A percentile compares a stretch with the other conserved stretches of the same genome.
These are phyloP conservation scores for Aegle marmelos DNA, from an alignment of 345 rosid genomes.

Conservation along the genomic window DNA sequence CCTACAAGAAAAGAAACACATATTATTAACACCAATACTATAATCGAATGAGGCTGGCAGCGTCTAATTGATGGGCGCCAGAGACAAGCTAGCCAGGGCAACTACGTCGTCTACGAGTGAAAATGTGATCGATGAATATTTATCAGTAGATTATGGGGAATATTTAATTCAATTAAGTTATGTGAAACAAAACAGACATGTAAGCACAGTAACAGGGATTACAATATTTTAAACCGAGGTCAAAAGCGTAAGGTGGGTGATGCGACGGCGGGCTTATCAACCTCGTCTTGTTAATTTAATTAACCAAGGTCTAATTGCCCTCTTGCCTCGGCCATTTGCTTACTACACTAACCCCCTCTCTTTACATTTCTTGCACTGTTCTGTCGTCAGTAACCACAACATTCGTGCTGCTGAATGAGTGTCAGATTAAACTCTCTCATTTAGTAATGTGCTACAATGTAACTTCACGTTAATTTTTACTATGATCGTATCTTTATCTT, in stretches of 20 bases:
- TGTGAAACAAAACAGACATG: background rate
- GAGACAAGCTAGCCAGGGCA: background rate
- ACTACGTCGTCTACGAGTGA: background rate
- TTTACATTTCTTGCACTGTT: background rate
- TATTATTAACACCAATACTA: background rate
- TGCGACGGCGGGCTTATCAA: background rate
- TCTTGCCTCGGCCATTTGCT: background rate
- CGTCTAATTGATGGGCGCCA: background rate
- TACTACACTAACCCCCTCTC: background rate
- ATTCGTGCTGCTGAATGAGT: too few relatives aligned
- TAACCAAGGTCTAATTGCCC: too few relatives aligned
- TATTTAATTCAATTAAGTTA: background rate
- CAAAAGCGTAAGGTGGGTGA: slow-evolving; percentile 2
- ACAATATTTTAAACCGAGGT: background rate
- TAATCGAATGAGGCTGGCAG: background rate
- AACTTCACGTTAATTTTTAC: too few relatives aligned
- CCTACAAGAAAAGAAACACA: background rate
- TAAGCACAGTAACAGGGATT: too few relatives aligned
- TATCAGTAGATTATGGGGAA: background rate
- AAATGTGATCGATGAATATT: background rate
- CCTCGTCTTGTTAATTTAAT: too few relatives aligned
- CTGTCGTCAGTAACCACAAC: too few relatives aligned
- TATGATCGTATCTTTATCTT: too few relatives aligned
- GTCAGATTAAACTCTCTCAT: too few relatives aligned
- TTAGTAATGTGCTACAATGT: too few relatives aligned